Conservation (phyloP, 352 stramenopile genomes). For the Phytopythium litorale region DNA sequence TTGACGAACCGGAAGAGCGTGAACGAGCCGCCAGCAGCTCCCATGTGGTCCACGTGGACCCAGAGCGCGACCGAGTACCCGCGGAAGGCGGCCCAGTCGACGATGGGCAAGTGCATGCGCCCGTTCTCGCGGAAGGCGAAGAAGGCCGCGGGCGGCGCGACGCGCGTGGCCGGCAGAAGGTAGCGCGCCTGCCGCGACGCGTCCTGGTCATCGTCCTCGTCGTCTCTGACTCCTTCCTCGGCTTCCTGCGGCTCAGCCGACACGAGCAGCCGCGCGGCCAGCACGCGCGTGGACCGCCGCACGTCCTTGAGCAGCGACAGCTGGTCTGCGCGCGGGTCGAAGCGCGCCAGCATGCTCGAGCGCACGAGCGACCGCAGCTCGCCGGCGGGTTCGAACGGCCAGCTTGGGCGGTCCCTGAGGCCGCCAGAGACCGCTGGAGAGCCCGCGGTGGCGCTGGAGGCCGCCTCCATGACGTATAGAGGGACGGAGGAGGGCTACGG, state of each 20-base stretch:
- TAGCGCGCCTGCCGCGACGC: conserved; percentile 27
- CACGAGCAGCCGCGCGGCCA: conserved; percentile 33
- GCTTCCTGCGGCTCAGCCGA: conserved; percentile 9
- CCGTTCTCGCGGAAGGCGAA: conserved; percentile 61
- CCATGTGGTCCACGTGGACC: conserved; percentile 43
- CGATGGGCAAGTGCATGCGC: conserved; percentile 66
- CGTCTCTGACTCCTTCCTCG: neutral
- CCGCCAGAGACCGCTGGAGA: neutral
- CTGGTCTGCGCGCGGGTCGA: conserved; percentile 11
- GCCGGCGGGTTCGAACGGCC: neutral
- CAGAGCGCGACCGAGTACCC: conserved; percentile 78
- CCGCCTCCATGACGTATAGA: neutral
- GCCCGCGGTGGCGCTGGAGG: neutral
- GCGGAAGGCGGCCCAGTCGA: conserved; percentile 78
- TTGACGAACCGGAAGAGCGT: conserved; percentile 76
- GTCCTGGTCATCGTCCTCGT: neutral
- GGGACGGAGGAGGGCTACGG: neutral
- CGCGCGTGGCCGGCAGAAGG: conserved; percentile 19
- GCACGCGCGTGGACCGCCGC: conserved; percentile 24
- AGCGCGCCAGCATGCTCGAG: conserved; percentile 2
- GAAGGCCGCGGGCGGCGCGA: conserved; percentile 55
- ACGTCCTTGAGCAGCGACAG: conserved; percentile 21
- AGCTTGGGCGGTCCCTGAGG: neutral
- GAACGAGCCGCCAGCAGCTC: conserved; percentile 33
- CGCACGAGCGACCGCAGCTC: conserved; percentile 6